Conservation (phyloP, 192 early-diverging fungal genomes). For the Podila clonocystis region DNA sequence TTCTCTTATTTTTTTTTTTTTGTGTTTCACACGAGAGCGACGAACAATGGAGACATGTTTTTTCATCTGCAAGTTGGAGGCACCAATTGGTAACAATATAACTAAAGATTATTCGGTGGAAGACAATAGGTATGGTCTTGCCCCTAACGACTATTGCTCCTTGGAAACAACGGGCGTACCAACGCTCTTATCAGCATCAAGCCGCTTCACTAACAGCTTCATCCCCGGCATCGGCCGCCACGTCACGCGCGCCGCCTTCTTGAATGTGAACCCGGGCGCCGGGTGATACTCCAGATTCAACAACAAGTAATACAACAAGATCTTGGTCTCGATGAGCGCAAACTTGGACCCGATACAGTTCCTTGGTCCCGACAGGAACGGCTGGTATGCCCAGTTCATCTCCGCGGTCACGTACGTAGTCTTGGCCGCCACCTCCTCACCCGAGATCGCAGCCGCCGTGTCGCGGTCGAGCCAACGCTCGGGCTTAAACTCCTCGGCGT, state of each 20-base stretch:
- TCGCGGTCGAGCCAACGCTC: slow-evolving; percentile 59
- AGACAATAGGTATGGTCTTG: too few relatives aligned
- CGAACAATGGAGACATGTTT: too few relatives aligned
- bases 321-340: slow-evolving; percentile 66
- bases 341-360: slow-evolving; percentile 69
- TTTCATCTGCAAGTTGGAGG: too few relatives aligned
- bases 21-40: too few relatives aligned
- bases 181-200: not conserved
- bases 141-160: too few relatives aligned
- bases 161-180: too few relatives aligned
- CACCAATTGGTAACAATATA: too few relatives aligned
- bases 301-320: slow-evolving; percentile 59
- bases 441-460: slow-evolving; percentile 25
- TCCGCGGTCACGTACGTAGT: slow-evolving; percentile 29
- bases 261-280: slow-evolving; percentile 54
- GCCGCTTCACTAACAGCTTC: slow-evolving; percentile 42
- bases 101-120: too few relatives aligned
- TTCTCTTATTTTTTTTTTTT: too few relatives aligned
- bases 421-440: not conserved
- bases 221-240: slow-evolving; percentile 58
- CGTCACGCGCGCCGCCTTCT: slow-evolving; percentile 55
- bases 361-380: slow-evolving; percentile 61
- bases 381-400: slow-evolving; percentile 44
- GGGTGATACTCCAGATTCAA: slow-evolving; percentile 51
- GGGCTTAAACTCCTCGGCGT: slow-evolving; percentile 62